Percentiles rank a stretch among this genome's conserved stretches.
Evolutionary conservation across 495 filamentous ascomycete genomes (phyloP).

Genomic region (Neurospora sp.): DNA sequence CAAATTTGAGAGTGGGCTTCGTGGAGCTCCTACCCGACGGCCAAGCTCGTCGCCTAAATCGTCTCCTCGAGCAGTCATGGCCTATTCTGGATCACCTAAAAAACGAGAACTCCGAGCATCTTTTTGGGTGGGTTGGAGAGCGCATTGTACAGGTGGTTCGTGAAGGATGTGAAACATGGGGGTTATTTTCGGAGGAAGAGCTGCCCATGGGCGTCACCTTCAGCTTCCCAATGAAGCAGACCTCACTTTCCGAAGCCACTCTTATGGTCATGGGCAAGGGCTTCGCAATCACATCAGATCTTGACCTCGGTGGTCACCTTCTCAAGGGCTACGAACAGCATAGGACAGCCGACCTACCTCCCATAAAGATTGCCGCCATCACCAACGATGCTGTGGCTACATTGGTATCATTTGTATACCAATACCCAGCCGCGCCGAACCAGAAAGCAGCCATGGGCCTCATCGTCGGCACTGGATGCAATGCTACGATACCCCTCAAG

Average conservation of each 20-base stretch:
- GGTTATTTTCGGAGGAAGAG: slow-evolving; percentile 25
- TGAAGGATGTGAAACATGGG: slow-evolving; percentile 26
- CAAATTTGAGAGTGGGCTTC: slow-evolving; percentile 70
- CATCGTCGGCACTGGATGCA: slow-evolving; percentile 76
- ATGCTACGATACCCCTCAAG: slow-evolving; percentile 69
- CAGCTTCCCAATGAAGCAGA: slow-evolving; percentile 78
- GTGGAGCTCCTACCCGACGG: slow-evolving; percentile 52
- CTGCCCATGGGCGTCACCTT: slow-evolving; percentile 76
- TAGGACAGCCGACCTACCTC: slow-evolving; percentile 43
- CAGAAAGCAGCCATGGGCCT: slow-evolving; percentile 61
- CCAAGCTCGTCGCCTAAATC: slow-evolving; percentile 5
- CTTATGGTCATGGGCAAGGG: slow-evolving; percentile 86
- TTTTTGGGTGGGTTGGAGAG: slow-evolving; percentile 73
- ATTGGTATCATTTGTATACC: slow-evolving; percentile 64
- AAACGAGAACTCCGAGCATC: slow-evolving; percentile 59
- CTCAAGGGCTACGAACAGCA: slow-evolving; percentile 53
- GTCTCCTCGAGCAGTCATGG: slow-evolving; percentile 63
- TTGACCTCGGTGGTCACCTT: slow-evolving; percentile 62
- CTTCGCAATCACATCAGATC: slow-evolving; percentile 62
- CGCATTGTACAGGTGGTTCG: slow-evolving; percentile 64
- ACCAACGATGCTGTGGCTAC: slow-evolving; percentile 77
- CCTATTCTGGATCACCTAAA: slow-evolving; percentile 72
- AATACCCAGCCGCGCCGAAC: slow-evolving; percentile 25
- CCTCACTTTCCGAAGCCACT: slow-evolving; percentile 61
- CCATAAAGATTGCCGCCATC: slow-evolving; percentile 63